phyloP scores from a whole-genome alignment of 2,329 filamentous ascomycete species.

The Magnaporthales sp. region DNA sequence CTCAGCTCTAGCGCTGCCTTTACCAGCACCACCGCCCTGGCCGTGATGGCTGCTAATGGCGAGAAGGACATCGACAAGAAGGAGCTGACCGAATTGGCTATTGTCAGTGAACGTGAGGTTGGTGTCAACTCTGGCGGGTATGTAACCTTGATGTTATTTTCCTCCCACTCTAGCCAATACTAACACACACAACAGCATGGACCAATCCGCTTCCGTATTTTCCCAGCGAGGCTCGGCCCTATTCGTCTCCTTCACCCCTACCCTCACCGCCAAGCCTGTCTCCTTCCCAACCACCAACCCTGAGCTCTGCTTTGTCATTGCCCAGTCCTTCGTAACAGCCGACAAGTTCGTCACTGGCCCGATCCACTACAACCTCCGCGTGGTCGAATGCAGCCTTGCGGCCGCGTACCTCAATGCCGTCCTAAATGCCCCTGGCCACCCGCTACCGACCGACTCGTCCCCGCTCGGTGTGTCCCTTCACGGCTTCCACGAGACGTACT shows the following conservation, averaged over 20 bases:
- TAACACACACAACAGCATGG: constrained; percentile 60
- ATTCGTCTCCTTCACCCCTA: constrained; percentile 82
- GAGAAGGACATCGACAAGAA: constrained; percentile 76
- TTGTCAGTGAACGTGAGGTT: constrained; percentile 87
- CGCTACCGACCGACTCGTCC: constrained; percentile 67
- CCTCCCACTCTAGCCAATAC: constrained; percentile 5
- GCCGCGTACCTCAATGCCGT: constrained; percentile 58
- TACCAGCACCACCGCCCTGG: constrained; percentile 80
- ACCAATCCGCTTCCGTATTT: constrained; percentile 93
- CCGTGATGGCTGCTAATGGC: constrained; percentile 80
- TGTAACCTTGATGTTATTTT: constrained; percentile 20
- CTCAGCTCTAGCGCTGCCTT: constrained; percentile 92
- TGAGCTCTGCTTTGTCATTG: constrained; percentile 84
- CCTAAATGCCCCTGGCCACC: constrained; percentile 45
- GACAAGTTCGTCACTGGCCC: constrained; percentile 94
- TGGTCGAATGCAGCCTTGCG: constrained; percentile 90
- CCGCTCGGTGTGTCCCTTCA: constrained; percentile 77
- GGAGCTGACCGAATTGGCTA: constrained; percentile 82
- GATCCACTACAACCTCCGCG: constrained; percentile 91
- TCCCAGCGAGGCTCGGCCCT: constrained; percentile 78
- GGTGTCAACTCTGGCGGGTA: constrained; percentile 94
- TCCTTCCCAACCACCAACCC: constrained; percentile 73
- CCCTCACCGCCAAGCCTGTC: constrained; percentile 66
- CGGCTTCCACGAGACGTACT: constrained; percentile 80
- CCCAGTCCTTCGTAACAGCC: constrained; percentile 86